These are phyloP conservation scores for Excoecaria agallocha DNA, from an alignment of 345 rosid genomes.

Conservation along the genomic window DNA sequence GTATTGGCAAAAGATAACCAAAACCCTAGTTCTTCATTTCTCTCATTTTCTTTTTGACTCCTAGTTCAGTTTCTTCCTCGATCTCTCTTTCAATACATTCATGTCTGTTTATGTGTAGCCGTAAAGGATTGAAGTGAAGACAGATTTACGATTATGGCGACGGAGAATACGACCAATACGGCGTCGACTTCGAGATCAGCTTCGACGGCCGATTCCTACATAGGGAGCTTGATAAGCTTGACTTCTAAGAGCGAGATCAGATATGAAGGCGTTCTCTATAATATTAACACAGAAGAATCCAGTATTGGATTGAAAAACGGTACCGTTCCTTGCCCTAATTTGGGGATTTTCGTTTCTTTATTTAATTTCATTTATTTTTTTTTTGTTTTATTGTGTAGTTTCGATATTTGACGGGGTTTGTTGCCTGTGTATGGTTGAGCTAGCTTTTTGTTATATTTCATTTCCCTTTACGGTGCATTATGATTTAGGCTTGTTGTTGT, in stretches of 20 bases:
- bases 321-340: slow-evolving; percentile 24
- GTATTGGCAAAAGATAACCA: slow-evolving; percentile 24
- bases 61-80: slow-evolving; percentile 1
- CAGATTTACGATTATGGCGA: slow-evolving; percentile 45
- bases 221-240: slow-evolving; percentile 94
- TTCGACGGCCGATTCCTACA: slow-evolving; percentile 78
- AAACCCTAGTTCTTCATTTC: slow-evolving; percentile 39
- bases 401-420: background rate
- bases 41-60: background rate
- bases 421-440: background rate
- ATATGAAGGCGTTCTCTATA: slow-evolving; percentile 89
- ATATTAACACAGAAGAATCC: slow-evolving; percentile 92
- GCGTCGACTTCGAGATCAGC: slow-evolving; percentile 53
- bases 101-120: background rate
- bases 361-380: background rate
- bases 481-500: too few species aligned
- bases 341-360: background rate
- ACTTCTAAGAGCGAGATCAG: slow-evolving; percentile 97
- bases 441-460: background rate
- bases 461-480: background rate
- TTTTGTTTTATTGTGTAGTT: background rate
- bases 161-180: slow-evolving; percentile 48
- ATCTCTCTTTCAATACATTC: background rate
- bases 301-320: slow-evolving; percentile 92
- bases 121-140: background rate